A percentile compares a stretch with the other conserved stretches of the same genome.
These are phyloP conservation scores for Fragaria vesca DNA, from an alignment of 306 rosid species.

Conservation along the genomic window DNA sequence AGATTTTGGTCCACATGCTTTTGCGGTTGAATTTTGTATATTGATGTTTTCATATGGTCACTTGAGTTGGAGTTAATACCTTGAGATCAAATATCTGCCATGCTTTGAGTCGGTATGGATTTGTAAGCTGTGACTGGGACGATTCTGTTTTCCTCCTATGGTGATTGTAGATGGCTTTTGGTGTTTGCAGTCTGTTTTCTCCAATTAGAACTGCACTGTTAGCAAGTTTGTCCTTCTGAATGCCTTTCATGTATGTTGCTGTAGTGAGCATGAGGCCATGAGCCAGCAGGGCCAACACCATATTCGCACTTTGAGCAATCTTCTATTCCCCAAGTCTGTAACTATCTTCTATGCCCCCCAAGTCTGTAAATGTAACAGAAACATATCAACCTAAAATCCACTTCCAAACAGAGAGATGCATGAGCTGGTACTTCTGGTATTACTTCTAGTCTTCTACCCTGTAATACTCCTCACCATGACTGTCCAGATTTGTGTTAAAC, in stretches of 20 bases:
- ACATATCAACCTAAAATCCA: constrained; percentile 70
- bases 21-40: no score
- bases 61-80: background rate
- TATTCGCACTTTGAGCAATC: constrained; percentile 82
- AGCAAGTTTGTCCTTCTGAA: background rate
- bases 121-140: background rate
- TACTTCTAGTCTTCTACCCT: constrained; percentile 25
- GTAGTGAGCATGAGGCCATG: constrained; percentile 16
- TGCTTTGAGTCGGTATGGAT: background rate
- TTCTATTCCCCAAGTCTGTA: constrained; percentile 36
- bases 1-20: no score
- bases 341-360: no score
- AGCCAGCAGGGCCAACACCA: constrained; percentile 58
- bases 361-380: constrained; percentile 68
- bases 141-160: background rate
- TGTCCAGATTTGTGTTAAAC: no score
- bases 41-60: background rate
- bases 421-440: constrained; percentile 66
- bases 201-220: background rate
- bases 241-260: background rate
- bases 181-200: background rate
- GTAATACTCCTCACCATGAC: no score
- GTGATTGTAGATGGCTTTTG: no score
- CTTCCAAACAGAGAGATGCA: constrained; percentile 88
- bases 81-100: no score